Base-by-base conservation (phyloP, 2,329 filamentous ascomycete species). In the Zarea fungicola region DNA sequence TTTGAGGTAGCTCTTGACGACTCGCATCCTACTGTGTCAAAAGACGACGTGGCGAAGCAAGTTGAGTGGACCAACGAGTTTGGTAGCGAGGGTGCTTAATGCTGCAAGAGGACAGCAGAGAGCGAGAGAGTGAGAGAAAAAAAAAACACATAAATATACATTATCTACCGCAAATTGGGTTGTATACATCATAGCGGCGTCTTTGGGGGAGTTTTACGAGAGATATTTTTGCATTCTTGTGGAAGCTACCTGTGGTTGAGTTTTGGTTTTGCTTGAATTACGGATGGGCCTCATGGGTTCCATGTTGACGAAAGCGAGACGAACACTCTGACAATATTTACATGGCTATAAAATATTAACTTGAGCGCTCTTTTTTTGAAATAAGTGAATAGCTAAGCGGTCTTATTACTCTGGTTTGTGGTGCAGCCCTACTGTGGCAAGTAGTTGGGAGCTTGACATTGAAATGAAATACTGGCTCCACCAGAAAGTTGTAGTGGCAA, bases 41-140 rank as follows among this genome's bases (percentile, higher is more conserved):
- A 80, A 43, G 89, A 90, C 43, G 95, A 99, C 64, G 77, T 99
- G 39, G 78, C 82, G 57, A 79, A 81, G 61, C 96, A 92, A 65
- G 77, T 87, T 40, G 90, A 96, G 37, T 99, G 93, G 93, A 99
- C 93, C 9, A 80, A 85, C 60, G 91, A 97, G 70, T 97, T 97
- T 70, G 92, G 92, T 49, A 95, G 89, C 64, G 92, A 96, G 66
- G 92, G 92, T 16, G 74, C 76, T 57, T 79, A 57, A 64, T 19
- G 26, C 13, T 40, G 13, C 11, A 3, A 29, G 10, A 35, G n/a
- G n/a, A n/a, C n/a, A n/a, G n/a, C n/a, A n/a, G n/a, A n/a, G n/a
- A n/a, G n/a, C n/a, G n/a, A n/a, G n/a, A n/a, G n/a, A n/a, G n/a
- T n/a, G n/a, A n/a, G n/a, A n/a, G n/a, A n/a, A n/a, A n/a, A n/a